Evolutionary conservation across 169 alveolate genomes (phyloP).

Genomic region (Eimeria praecox): DNA sequence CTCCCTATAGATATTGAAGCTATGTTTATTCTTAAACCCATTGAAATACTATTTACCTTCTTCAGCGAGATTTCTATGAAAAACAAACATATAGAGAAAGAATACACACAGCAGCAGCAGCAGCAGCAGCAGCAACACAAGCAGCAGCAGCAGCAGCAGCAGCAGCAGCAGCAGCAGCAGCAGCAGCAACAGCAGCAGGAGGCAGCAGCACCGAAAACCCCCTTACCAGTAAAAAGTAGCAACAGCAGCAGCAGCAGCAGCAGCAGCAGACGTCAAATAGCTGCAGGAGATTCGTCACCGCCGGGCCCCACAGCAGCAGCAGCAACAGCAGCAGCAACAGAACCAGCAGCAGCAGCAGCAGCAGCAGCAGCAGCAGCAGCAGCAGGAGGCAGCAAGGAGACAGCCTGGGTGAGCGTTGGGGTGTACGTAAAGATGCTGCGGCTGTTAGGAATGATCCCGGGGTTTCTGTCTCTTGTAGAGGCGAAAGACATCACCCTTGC

Average conservation of each 20-base stretch:
- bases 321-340: neutral
- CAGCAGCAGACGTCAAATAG: neutral
- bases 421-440: slow-evolving; percentile 56
- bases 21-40: slow-evolving; percentile 47
- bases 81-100: neutral
- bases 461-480: neutral
- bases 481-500: slow-evolving; percentile 44
- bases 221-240: neutral
- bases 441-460: slow-evolving; percentile 49
- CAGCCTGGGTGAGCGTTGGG: slow-evolving; percentile 45
- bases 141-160: slow-evolving; percentile 52
- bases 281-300: neutral
- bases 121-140: slow-evolving; percentile 36
- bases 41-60: slow-evolving; percentile 51
- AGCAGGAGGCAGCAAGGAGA: neutral
- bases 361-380: neutral
- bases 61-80: slow-evolving; percentile 70
- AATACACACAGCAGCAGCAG: slow-evolving; percentile 23
- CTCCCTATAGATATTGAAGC: slow-evolving; percentile 49
- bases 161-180: slow-evolving; percentile 41
- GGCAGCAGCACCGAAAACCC: neutral
- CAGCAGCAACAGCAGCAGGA: slow-evolving; percentile 36
- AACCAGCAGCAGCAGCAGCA: neutral
- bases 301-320: neutral
- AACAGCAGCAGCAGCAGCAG: slow-evolving; percentile 33